A percentile compares a stretch with the other conserved stretches of the same genome.
Conservation (phyloP, 2,329 filamentous ascomycete genomes). For the Dryadomyces quercivorus region DNA sequence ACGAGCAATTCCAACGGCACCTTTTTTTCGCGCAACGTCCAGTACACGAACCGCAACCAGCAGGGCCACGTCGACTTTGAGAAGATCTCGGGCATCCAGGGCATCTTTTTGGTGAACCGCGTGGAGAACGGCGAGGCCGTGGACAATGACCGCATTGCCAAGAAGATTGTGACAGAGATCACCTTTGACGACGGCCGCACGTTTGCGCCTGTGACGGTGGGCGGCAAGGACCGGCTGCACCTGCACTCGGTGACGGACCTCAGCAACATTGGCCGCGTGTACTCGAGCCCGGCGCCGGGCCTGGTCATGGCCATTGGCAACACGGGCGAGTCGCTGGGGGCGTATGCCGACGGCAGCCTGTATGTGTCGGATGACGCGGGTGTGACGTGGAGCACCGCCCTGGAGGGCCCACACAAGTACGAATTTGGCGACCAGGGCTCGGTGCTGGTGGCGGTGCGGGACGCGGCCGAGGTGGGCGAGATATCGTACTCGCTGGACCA, state of each 20-base stretch:
- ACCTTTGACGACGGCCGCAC: conserved; percentile 92
- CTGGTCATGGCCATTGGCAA: conserved; percentile 93
- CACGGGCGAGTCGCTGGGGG: conserved; percentile 59
- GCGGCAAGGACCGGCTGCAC: conserved; percentile 51
- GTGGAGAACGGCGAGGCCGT: conserved; percentile 80
- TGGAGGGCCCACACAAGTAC: conserved; percentile 81
- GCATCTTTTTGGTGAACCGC: conserved; percentile 79
- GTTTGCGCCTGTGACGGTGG: conserved; percentile 61
- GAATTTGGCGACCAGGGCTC: conserved; percentile 93
- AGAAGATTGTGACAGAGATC: conserved; percentile 68
- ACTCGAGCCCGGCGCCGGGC: conserved; percentile 86
- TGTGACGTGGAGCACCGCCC: conserved; percentile 63
- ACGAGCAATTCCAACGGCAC: conserved; percentile 97
- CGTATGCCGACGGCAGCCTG: conserved; percentile 63
- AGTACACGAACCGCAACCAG: conserved; percentile 77
- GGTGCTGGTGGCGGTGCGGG: conserved; percentile 69
- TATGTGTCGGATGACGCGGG: conserved; percentile 90
- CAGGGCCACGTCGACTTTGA: conserved; percentile 84
- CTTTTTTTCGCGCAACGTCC: conserved; percentile 84
- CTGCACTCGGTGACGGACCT: conserved; percentile 86
- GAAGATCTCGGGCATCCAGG: conserved; percentile 82
- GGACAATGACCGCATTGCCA: conserved; percentile 37
- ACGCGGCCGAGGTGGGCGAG: conserved; percentile 51
- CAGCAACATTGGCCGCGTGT: conserved; percentile 72
- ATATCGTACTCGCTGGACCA: conserved; percentile 76